These are phyloP conservation scores for Echinosophora koreensis DNA, from an alignment of 306 rosid species.

Conservation along the genomic window DNA sequence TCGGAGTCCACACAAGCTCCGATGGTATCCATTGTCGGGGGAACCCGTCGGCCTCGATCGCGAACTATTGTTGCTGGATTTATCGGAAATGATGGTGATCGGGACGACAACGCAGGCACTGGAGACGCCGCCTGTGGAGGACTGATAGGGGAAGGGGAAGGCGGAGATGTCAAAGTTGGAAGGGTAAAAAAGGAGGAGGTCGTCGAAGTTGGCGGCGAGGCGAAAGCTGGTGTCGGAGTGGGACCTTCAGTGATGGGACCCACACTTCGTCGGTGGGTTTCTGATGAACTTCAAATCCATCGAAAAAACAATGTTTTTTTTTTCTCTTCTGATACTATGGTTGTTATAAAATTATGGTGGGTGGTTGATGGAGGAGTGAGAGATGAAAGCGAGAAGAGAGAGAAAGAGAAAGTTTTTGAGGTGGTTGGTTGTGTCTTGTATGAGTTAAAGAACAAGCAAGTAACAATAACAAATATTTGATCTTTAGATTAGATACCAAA, in stretches of 20 bases:
- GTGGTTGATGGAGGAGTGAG: background rate
- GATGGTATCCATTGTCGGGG: constrained; percentile 50
- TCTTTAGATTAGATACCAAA: background rate
- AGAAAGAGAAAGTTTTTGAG: background rate
- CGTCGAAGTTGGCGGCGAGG: constrained; percentile 78
- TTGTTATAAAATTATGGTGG: background rate
- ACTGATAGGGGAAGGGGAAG: constrained; percentile 8
- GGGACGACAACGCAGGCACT: constrained; percentile 27
- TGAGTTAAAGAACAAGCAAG: background rate
- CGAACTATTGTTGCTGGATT: constrained; percentile 56
- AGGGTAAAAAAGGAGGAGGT: constrained; percentile 87
- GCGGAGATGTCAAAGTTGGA: constrained; percentile 89
- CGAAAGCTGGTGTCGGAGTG: constrained; percentile 93
- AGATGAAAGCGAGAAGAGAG: background rate
- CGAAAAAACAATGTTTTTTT: too few relatives aligned
- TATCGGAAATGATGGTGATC: constrained; percentile 68
- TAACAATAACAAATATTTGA: background rate
- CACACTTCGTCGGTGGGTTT: constrained; percentile 57
- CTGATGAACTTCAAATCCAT: too few relatives aligned
- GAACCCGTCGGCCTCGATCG: constrained; percentile 35
- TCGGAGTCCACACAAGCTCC: constrained; percentile 95
- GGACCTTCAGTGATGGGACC: constrained; percentile 89
- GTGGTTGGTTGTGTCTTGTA: background rate
- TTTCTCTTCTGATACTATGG: too few relatives aligned
- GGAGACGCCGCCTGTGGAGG: constrained; percentile 18